Conservation (phyloP, 371 early-diverging fungal species). For the Polyrhizophydium stewartii region DNA sequence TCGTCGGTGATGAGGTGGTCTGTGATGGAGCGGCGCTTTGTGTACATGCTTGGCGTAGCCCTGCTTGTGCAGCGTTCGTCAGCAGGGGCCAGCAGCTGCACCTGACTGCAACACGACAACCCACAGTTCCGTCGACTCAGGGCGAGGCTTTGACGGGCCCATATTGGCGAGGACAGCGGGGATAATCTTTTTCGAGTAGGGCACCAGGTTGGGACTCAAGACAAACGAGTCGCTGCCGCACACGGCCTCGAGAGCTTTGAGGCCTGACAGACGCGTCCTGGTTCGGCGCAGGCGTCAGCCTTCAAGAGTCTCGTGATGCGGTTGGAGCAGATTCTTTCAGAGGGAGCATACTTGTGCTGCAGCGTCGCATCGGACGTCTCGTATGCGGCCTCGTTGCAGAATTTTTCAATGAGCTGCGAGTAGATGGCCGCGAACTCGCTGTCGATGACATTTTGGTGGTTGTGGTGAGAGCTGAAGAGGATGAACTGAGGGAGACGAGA, state of each 20-base stretch:
- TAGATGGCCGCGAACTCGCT: constrained; percentile 60
- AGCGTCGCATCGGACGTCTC: constrained; percentile 35
- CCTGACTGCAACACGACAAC: not conserved
- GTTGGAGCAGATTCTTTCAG: no score
- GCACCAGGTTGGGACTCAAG: constrained; percentile 8
- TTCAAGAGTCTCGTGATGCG: no score
- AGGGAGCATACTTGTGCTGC: constrained; percentile 35
- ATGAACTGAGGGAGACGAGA: constrained; percentile 49
- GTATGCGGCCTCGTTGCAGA: constrained; percentile 54
- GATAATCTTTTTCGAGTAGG: constrained; percentile 24
- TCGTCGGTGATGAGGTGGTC: constrained; percentile 29
- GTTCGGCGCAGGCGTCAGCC: not conserved
- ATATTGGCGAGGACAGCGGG: constrained; percentile 25
- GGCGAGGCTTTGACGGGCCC: not conserved
- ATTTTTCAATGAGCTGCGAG: constrained; percentile 52
- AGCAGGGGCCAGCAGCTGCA: not conserved
- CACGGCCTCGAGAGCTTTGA: constrained; percentile 35
- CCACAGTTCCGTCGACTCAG: not conserved
- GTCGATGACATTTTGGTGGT: constrained; percentile 64
- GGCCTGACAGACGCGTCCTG: constrained; percentile 34
- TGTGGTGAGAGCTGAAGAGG: constrained; percentile 59
- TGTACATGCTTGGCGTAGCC: not conserved
- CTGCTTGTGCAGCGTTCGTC: not conserved
- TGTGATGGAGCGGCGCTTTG: constrained; percentile 19
- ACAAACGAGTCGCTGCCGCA: constrained; percentile 27